Base-by-base conservation (phyloP, 768 basidiomycete genomes). In the Mycena crocata region DNA sequence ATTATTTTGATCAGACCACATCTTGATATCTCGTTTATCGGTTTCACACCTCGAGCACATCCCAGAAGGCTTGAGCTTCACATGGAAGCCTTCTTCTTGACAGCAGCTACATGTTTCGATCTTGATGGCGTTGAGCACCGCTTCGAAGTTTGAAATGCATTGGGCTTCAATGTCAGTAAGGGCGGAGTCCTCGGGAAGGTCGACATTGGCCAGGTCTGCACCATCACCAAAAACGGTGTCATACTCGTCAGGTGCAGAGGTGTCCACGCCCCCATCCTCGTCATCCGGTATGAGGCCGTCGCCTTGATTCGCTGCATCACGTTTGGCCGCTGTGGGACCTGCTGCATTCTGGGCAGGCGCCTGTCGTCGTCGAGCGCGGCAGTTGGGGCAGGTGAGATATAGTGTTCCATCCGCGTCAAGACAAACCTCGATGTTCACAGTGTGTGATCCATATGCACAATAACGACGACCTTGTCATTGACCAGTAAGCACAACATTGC, bases 21-120 rank as follows among this genome's bases (percentile, higher is more conserved):
- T 17, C 17, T n/a, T 44, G 2, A 30, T 23, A 23, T 64, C 46
- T 1, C 31, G 8, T 2, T 3, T 49, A 34, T 64, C 62, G 1
- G 26, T 35, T 1, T 5, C 19, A 30, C 55, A 64, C n/a, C 46
- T 46, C 9, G 55, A 23, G 48, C 62, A 64, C 9, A 32, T 21
- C 5, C 15, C 31, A 15, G 24, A 10, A 13, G 32, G 10, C 12
- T 32, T 64, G 24, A 57, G 2, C 24, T 64, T 64, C 28, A 64
- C 32, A 13, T 64, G 15, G 23, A 64, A 64, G 10, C 62, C 62
- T 56, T 64, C 62, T 21, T 64, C 62, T 5, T 48, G 55, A 23
- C 62, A 64, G 45, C 46, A 35, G 8, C 26, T 10, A 21, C 52
- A 62, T 23, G 49, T 54, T 1, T 52, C 12, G 19, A 12, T 34